Evolutionary conservation across 2,329 filamentous ascomycete species (phyloP).

Genomic region (Lachnellula subtilissima): DNA sequence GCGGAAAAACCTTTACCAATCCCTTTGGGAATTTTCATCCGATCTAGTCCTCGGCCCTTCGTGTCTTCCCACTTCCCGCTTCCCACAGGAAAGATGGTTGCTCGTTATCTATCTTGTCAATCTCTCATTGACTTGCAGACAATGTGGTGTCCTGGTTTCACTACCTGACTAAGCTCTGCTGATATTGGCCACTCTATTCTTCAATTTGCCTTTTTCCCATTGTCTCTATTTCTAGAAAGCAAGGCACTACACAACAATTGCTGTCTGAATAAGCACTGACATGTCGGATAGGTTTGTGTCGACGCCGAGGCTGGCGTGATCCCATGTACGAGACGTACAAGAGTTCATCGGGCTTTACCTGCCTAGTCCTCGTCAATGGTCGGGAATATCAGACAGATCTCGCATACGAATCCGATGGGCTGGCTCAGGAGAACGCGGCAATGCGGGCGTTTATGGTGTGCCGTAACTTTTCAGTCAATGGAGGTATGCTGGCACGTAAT

Average conservation of each 20-base stretch:
- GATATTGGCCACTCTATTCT: slow-evolving; percentile 4
- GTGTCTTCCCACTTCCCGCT: slow-evolving; percentile 5
- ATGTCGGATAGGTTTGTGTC: slow-evolving; percentile 71
- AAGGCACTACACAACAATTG: slow-evolving; percentile 12
- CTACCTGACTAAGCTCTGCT: slow-evolving; percentile 14
- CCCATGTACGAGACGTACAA: slow-evolving; percentile 82
- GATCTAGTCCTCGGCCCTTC: slow-evolving; percentile 9
- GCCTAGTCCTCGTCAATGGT: slow-evolving; percentile 91
- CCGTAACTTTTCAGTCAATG: slow-evolving; percentile 94
- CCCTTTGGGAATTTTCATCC: slow-evolving; percentile 23
- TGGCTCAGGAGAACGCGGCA: slow-evolving; percentile 89
- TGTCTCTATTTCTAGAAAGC: slow-evolving; percentile 10
- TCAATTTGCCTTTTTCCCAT: slow-evolving; percentile 4
- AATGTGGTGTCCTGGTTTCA: slow-evolving; percentile 11
- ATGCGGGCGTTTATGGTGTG: slow-evolving; percentile 98
- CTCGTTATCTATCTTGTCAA: slow-evolving; percentile 11
- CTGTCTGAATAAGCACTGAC: slow-evolving; percentile 22
- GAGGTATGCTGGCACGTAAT: slow-evolving; percentile 76
- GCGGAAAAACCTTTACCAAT: slow-evolving; percentile 13
- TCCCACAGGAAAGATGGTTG: slow-evolving; percentile 11
- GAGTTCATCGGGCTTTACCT: slow-evolving; percentile 72
- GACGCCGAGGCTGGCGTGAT: slow-evolving; percentile 88
- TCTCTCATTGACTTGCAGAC: slow-evolving; percentile 7
- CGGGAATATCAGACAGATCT: slow-evolving; percentile 92
- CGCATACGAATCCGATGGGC: slow-evolving; percentile 71